Conservation (phyloP, 2,329 filamentous ascomycete species). For the Phyllosticta capitalensis region DNA sequence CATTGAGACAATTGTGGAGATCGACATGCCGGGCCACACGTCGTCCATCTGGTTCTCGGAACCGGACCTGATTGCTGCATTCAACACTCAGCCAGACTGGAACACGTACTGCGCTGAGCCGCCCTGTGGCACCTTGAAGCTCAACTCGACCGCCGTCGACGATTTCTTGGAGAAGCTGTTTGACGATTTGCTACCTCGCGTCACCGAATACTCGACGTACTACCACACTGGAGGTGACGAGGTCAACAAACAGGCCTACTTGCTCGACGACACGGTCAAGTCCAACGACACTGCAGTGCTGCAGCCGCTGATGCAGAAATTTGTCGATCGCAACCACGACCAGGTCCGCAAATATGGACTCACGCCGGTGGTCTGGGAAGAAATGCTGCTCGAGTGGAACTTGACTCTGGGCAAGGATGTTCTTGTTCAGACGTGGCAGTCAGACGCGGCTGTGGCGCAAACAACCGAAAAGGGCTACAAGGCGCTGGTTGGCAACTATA, state of each 20-base stretch:
- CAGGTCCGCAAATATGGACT: conserved; percentile 56
- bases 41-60: conserved; percentile 55
- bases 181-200: conserved; percentile 64
- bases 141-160: conserved; percentile 63
- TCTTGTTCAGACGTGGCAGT: conserved; percentile 71
- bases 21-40: conserved; percentile 75
- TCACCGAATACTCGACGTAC: conserved; percentile 48
- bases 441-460: conserved; percentile 49
- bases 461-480: conserved; percentile 57
- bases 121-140: conserved; percentile 56
- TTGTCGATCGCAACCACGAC: conserved; percentile 61
- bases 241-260: conserved; percentile 60
- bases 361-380: conserved; percentile 76
- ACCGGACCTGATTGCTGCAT: conserved; percentile 63
- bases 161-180: conserved; percentile 64
- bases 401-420: conserved; percentile 61
- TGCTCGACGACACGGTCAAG: conserved; percentile 61
- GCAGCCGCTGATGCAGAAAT: conserved; percentile 66
- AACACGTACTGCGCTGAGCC: conserved; percentile 44
- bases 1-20: conserved; percentile 63
- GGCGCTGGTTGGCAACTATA: conserved; percentile 66
- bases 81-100: conserved; percentile 46
- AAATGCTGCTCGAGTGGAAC: conserved; percentile 73
- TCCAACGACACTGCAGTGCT: conserved; percentile 58
- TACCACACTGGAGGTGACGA: conserved; percentile 88